These are phyloP conservation scores for Apiospora kogelbergensis DNA, from an alignment of 2,329 filamentous ascomycete species.

Conservation along the genomic window DNA sequence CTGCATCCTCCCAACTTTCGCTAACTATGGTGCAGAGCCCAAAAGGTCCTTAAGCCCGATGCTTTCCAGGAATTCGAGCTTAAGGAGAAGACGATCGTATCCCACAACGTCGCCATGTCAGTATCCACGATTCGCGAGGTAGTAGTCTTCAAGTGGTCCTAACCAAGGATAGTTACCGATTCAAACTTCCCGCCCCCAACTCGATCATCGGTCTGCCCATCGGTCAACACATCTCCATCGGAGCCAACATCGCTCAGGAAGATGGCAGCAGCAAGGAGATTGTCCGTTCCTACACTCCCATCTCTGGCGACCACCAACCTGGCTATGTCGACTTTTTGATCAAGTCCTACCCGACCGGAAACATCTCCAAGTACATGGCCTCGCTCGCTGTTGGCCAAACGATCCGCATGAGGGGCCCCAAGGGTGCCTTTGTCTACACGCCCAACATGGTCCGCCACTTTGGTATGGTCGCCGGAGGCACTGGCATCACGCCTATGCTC, in stretches of 20 bases:
- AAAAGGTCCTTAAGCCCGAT: constrained; percentile 84
- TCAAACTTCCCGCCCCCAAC: constrained; percentile 74
- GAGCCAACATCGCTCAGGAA: constrained; percentile 66
- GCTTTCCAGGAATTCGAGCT: constrained; percentile 91
- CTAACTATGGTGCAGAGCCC: constrained; percentile 53
- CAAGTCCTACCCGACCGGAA: constrained; percentile 96
- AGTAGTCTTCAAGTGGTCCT: constrained; percentile 10
- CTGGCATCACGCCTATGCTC: constrained; percentile 97
- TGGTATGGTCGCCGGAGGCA: constrained; percentile 97
- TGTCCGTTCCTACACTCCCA: constrained; percentile 88
- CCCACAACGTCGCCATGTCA: constrained; percentile 97
- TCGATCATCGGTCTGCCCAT: constrained; percentile 94
- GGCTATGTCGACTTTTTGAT: constrained; percentile 96
- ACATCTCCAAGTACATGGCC: constrained; percentile 93
- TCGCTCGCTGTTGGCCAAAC: constrained; percentile 78
- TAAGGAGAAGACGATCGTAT: constrained; percentile 91
- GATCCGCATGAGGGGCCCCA: constrained; percentile 90
- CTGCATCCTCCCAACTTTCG: not conserved
- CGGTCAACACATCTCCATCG: constrained; percentile 98
- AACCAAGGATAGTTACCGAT: constrained; percentile 72
- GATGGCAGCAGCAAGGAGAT: constrained; percentile 79
- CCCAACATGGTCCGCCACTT: constrained; percentile 96
- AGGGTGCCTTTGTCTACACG: constrained; percentile 96
- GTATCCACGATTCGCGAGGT: constrained; percentile 29
- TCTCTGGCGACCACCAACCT: constrained; percentile 83